A percentile compares a stretch with the other conserved stretches of the same genome.
These are phyloP conservation scores for Lactarius tabidus DNA, from an alignment of 768 basidiomycete genomes.

Conservation along the genomic window DNA sequence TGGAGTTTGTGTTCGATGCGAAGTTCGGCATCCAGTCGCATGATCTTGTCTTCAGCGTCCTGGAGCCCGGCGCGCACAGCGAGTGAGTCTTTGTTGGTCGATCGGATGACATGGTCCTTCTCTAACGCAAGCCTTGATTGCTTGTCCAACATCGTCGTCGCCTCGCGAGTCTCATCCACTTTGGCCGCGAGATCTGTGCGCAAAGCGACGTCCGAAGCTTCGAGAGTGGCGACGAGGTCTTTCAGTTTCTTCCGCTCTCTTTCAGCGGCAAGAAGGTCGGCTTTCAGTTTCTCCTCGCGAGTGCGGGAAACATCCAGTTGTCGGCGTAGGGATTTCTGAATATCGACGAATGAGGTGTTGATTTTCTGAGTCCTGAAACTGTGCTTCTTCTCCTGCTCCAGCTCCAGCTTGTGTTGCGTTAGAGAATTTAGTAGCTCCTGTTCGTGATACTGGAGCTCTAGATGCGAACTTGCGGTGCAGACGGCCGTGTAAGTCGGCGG, in stretches of 20 bases:
- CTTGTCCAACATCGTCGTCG: not conserved
- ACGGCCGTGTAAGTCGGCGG: not conserved
- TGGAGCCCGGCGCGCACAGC: not conserved
- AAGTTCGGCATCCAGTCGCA: not conserved
- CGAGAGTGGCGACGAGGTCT: not conserved
- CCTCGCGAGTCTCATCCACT: not conserved
- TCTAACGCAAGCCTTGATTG: not conserved
- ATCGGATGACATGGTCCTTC: not conserved
- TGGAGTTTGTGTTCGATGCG: not conserved
- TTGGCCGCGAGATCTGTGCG: not conserved
- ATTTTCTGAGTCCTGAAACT: not conserved
- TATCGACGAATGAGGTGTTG: not conserved
- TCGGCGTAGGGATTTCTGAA: not conserved
- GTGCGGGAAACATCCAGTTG: not conserved
- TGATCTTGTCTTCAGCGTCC: not conserved
- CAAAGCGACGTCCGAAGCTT: not conserved
- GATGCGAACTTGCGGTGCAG: not conserved
- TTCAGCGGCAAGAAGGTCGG: conserved; percentile 3
- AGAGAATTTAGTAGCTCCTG: not conserved
- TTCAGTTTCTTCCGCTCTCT: not conserved
- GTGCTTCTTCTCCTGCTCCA: not conserved
- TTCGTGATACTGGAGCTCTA: not conserved
- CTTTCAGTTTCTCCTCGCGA: not conserved
- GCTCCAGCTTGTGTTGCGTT: not conserved
- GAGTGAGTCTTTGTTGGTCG: not conserved